A percentile compares a stretch with the other conserved stretches of the same genome.
Evolutionary conservation across 371 early-diverging fungal genomes (phyloP).

Genomic region (Mortierella sp.): DNA sequence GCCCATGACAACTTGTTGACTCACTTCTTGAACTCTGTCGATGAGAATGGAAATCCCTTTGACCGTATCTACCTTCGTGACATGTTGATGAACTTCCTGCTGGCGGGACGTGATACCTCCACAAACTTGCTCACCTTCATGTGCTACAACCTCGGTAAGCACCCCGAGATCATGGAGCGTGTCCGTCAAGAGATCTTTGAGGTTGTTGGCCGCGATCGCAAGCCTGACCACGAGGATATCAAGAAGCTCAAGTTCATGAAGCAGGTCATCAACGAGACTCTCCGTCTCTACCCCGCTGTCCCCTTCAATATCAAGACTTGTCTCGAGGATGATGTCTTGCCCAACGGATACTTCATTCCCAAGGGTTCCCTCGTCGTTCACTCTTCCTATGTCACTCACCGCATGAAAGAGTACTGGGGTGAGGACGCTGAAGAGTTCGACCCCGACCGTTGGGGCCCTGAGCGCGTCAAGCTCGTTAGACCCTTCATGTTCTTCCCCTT

Average conservation of each 20-base stretch:
- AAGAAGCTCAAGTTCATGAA: conserved; percentile 59
- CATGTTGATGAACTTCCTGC: conserved; percentile 59
- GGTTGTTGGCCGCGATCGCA: conserved; percentile 53
- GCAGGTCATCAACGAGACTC: conserved; percentile 61
- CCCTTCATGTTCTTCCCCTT: conserved; percentile 58
- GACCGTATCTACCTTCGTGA: conserved; percentile 54
- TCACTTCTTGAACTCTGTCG: conserved; percentile 54
- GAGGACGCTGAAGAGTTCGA: conserved; percentile 72
- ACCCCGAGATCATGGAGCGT: conserved; percentile 61
- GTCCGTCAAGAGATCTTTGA: conserved; percentile 62
- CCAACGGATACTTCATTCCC: conserved; percentile 64
- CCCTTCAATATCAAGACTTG: conserved; percentile 55
- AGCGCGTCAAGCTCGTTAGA: conserved; percentile 46
- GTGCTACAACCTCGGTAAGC: conserved; percentile 57
- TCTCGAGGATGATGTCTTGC: conserved; percentile 63
- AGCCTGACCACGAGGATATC: conserved; percentile 53
- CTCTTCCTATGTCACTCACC: conserved; percentile 61
- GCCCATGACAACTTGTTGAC: conserved; percentile 40
- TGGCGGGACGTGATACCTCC: conserved; percentile 69
- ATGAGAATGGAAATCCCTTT: conserved; percentile 54
- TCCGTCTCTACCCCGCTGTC: conserved; percentile 59
- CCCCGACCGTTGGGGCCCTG: conserved; percentile 72
- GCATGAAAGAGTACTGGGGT: conserved; percentile 70
- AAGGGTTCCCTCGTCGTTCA: conserved; percentile 66
- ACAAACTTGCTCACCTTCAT: conserved; percentile 62